Base-by-base conservation (phyloP, 805 yeast species). In the Pichia paraexigua region DNA sequence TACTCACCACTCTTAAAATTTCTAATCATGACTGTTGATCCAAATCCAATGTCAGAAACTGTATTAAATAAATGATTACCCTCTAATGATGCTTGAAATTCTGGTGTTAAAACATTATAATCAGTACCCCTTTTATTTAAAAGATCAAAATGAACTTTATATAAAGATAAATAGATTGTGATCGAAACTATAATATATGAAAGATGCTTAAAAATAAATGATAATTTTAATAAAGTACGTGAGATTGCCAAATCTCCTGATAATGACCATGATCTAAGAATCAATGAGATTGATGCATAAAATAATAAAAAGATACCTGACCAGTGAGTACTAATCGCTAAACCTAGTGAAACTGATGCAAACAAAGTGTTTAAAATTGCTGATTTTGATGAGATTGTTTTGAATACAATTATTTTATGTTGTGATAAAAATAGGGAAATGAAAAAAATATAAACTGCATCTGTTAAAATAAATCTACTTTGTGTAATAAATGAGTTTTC, bases 1-100 rank as follows among this genome's bases (percentile, higher is more conserved):
- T 88, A 92, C 1, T 83, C 83, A 21, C 94, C 95, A 1, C 87
- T 80, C 50, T 78, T 75, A 27, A 69, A 62, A 65, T 92, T 96
- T 56, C 92, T 83, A 32, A 92, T 56, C 20, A 87, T 78, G 24
- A 92, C 74, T 0, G 79, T 72, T 45, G 91, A 79, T 12, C 96
- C 97, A 64, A 71, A 82, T 11, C 82, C 77, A 1, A 91, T 81
- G 42, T 80, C 81, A n/a, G 82, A 81, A 21, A 89, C 84, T 41
- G 76, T 67, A 39, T 61, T 56, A 15, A 68, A 52, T 6, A 67
- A 53, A 20, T 67, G 68, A 18, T 76, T 68, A 47, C 73, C 77
- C 37, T 67, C 65, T 43, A 87, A 71, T 7, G 82, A 69, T 43
- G 82, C 71, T 66, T 83, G 85, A 73, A 85, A 88, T 51, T 75